phyloP scores from a whole-genome alignment of 2,329 filamentous ascomycete genomes.

The Ophiosphaerella narmari region DNA sequence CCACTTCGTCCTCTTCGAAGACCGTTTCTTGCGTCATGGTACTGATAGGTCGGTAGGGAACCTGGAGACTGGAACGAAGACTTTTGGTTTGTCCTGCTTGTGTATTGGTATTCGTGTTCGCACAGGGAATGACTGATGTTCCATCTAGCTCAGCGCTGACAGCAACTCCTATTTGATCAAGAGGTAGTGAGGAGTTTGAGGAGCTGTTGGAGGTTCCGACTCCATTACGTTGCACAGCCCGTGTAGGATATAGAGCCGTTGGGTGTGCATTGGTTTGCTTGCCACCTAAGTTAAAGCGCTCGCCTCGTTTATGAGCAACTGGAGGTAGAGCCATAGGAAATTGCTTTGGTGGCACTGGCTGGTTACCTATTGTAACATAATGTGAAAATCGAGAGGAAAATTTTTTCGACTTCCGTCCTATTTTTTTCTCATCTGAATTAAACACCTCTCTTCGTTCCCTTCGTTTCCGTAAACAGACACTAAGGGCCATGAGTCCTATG shows the following conservation, averaged over 20 bases:
- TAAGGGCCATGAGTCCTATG: conserved; percentile 45
- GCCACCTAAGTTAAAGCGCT: not conserved
- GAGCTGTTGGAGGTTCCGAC: conserved; percentile 26
- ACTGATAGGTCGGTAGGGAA: conserved; percentile 32
- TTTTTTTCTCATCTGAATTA: conserved; percentile 27
- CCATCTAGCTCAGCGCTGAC: conserved; percentile 43
- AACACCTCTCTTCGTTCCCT: conserved; percentile 34
- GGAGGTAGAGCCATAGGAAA: conserved; percentile 24
- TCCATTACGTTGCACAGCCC: conserved; percentile 26
- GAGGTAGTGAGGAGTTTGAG: conserved; percentile 26
- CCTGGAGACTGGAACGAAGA: conserved; percentile 8
- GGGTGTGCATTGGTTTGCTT: conserved; percentile 1
- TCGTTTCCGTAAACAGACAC: conserved; percentile 41
- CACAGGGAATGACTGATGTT: conserved; percentile 18
- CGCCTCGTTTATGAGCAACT: conserved; percentile 10
- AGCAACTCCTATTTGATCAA: conserved; percentile 45
- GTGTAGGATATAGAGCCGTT: conserved; percentile 5
- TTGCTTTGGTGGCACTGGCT: conserved; percentile 11
- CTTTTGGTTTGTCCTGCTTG: conserved; percentile 12
- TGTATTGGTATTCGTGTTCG: conserved; percentile 4
- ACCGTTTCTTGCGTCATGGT: conserved; percentile 42
- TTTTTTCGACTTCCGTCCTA: conserved; percentile 12
- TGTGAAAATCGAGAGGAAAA: conserved; percentile 30
- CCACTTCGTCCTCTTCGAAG: conserved; percentile 44
- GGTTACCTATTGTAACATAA: conserved; percentile 16